A percentile compares a stretch with the other conserved stretches of the same genome.
These are phyloP conservation scores for Chloris gayana DNA, from an alignment of 176 grass and related monocot genomes.

Conservation along the genomic window DNA sequence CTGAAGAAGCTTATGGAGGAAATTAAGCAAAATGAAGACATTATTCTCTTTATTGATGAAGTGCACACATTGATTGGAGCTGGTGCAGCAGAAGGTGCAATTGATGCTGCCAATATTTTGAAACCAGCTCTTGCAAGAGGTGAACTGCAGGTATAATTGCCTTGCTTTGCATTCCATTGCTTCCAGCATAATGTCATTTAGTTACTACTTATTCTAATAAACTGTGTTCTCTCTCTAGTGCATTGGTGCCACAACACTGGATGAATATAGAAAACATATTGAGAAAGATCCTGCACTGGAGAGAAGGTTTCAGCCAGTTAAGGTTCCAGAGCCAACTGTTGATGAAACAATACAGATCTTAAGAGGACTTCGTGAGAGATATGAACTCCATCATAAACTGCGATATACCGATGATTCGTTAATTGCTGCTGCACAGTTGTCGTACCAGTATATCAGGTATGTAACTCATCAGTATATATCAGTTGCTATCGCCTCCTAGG, in stretches of 20 bases:
- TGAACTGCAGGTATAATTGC: constrained; percentile 83
- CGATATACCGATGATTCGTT: constrained; percentile 90
- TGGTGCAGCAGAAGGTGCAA: constrained; percentile 97
- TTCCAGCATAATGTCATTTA: background rate
- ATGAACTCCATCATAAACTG: constrained; percentile 95
- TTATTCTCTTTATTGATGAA: constrained; percentile 99
- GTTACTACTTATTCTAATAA: constrained; percentile 2
- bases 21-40: constrained; percentile 98
- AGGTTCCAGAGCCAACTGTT: constrained; percentile 92
- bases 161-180: background rate
- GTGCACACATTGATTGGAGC: constrained; percentile 98
- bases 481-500: background rate
- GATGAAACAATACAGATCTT: constrained; percentile 98
- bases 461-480: constrained; percentile 15
- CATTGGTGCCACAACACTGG: constrained; percentile 93
- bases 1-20: constrained; percentile 99
- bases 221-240: constrained; percentile 59
- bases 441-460: constrained; percentile 97
- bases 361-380: constrained; percentile 93
- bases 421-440: constrained; percentile 83
- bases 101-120: constrained; percentile 99
- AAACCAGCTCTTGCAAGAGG: constrained; percentile 99
- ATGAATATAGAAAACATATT: constrained; percentile 99
- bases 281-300: constrained; percentile 98
- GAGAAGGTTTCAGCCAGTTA: constrained; percentile 98